Evolutionary conservation across 1,284 basidiomycete species (phyloP).

Genomic region (Ceratobasidium theobromae): DNA sequence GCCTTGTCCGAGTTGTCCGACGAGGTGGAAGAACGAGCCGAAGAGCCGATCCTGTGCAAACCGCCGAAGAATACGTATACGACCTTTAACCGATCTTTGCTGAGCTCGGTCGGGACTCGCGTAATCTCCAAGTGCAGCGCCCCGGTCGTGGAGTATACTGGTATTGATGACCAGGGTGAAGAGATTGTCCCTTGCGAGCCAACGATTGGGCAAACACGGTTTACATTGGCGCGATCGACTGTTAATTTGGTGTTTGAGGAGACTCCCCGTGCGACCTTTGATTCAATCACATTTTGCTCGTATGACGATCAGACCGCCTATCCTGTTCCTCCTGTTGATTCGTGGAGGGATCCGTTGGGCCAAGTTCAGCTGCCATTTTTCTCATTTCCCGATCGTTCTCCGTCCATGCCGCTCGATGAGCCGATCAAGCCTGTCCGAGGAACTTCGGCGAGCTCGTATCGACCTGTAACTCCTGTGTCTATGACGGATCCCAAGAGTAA

Average conservation of each 20-base stretch:
- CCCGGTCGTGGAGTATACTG: conserved; percentile 13
- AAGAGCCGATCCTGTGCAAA: neutral
- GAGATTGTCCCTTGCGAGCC: neutral
- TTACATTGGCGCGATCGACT: too few relatives aligned
- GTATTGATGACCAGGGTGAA: conserved; percentile 21
- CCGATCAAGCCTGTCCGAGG: neutral
- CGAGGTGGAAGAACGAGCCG: neutral
- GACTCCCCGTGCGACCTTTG: neutral
- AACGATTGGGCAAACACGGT: too few relatives aligned
- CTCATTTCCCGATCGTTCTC: neutral
- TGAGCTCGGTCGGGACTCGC: neutral
- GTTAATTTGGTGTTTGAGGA: conserved; percentile 2
- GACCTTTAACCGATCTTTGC: conserved; percentile 17
- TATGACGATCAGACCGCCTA: conserved; percentile 1
- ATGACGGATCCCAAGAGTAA: conserved; percentile 17
- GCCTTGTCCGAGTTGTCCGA: conserved; percentile 19
- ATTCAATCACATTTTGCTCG: neutral
- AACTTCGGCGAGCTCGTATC: neutral
- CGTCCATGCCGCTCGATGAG: neutral
- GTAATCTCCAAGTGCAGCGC: conserved; percentile 1
- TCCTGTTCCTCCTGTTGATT: conserved; percentile 11
- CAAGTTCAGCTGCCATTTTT: conserved; percentile 6
- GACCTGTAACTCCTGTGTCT: conserved; percentile 17
- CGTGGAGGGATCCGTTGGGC: neutral
- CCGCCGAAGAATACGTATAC: conserved; percentile 11